Evolutionary conservation across 2,329 filamentous ascomycete species (phyloP).

Genomic region (Scedosporium dehoogii): DNA sequence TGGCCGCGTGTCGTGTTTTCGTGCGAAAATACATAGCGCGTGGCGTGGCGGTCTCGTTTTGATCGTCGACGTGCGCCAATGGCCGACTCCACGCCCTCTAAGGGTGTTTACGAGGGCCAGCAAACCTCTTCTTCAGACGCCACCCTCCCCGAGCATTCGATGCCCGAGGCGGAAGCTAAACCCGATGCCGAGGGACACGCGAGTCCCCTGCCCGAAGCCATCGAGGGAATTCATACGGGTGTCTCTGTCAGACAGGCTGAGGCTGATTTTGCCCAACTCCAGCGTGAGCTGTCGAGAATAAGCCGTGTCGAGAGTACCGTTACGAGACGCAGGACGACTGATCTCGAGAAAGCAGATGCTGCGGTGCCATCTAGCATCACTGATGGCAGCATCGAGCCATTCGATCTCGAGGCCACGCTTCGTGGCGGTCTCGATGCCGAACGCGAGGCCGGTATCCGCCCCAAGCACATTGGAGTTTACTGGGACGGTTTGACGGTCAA

Average conservation of each 20-base stretch:
- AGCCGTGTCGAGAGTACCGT: slow-evolving; percentile 32
- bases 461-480: slow-evolving; percentile 70
- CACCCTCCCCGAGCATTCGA: slow-evolving; percentile 5
- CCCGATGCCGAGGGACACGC: slow-evolving; percentile 3
- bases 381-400: slow-evolving; percentile 36
- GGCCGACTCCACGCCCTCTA: slow-evolving; percentile 1
- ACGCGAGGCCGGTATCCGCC: slow-evolving; percentile 65
- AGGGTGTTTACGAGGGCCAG: slow-evolving; percentile 7
- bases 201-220: background rate
- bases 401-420: slow-evolving; percentile 67
- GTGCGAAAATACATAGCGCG: background rate
- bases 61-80: background rate
- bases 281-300: slow-evolving; percentile 47
- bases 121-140: slow-evolving; percentile 9
- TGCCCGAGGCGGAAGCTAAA: slow-evolving; percentile 3
- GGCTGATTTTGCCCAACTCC: slow-evolving; percentile 60
- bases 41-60: background rate
- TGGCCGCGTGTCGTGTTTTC: background rate
- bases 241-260: slow-evolving; percentile 59
- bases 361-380: slow-evolving; percentile 26
- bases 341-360: slow-evolving; percentile 24
- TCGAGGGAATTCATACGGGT: slow-evolving; percentile 21
- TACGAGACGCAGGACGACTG: slow-evolving; percentile 24
- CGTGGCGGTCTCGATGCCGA: slow-evolving; percentile 63
- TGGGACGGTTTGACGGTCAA: slow-evolving; percentile 71